Evolutionary conservation across 225 moss, liverwort and hornwort genomes (phyloP), one percentile per base, ranked within the genome.

Genomic region (Antitrichia curtipendula): DNA sequence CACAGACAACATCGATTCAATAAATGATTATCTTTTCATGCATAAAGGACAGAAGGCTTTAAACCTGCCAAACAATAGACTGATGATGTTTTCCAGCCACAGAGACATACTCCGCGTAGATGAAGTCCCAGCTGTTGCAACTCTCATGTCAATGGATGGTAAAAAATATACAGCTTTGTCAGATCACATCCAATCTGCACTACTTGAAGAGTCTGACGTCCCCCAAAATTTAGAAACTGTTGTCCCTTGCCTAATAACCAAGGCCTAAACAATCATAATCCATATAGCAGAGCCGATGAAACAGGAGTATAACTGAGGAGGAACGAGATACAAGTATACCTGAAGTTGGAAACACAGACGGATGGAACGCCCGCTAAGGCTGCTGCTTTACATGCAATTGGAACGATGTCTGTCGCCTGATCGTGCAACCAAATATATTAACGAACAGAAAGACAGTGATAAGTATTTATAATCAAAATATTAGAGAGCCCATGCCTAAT

Each of bases 281-380:
- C 53, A n/a, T 29, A 63, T 15, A 71, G 69, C 75, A 89, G 76
- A 85, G 75, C 40, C 74, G 41, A 81, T 49, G 56, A 83, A 60
- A 47, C 38, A 91, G 54, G 9, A 52, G 25, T 36, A 66, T 2
- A 71, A 76, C 63, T 77, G 63, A 70, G n/a, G 52, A 53, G 54
- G 31, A 60, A 72, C 61, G 16, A 84, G 56, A n/a, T 78, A 53
- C 22, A 88, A 22, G 56, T 63, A 50, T 85, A 95, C 96, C 96
- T 96, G 95, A 98, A 97, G 86, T 98, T 97, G 84, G 93, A 95
- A 41, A 98, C 95, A 89, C 96, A 97, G 70, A 98, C 92, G 81
- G 95, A 97, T 66, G 95, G 96, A 88, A 98, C 85, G 63, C 93
- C 95, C 41, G 96, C 98, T 89, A 90, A 85, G 52, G 91, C 92